phyloP scores from a whole-genome alignment of 768 basidiomycete genomes.

The Chiua virens region DNA sequence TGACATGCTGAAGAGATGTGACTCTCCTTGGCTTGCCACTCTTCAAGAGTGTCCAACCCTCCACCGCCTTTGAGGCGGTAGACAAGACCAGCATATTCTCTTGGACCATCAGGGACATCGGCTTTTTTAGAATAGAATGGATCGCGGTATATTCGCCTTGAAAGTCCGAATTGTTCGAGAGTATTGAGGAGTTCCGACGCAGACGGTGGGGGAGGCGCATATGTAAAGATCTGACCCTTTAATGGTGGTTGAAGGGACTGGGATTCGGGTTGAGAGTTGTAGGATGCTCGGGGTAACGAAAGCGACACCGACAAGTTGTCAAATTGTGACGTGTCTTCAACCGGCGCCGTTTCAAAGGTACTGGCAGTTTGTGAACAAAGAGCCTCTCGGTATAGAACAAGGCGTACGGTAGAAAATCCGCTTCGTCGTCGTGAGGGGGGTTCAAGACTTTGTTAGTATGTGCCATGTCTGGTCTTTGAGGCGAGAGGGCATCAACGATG shows the following conservation, averaged over 20 bases:
- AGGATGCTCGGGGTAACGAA: conserved; percentile 17
- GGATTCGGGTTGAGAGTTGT: conserved; percentile 5
- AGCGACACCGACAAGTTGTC: not conserved
- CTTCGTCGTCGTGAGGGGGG: conserved; percentile 10
- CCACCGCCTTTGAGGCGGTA: conserved; percentile 69
- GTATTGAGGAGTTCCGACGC: conserved; percentile 44
- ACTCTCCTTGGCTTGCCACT: conserved; percentile 46
- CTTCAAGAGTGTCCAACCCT: conserved; percentile 54
- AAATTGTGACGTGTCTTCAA: not conserved
- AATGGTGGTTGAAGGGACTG: conserved; percentile 1
- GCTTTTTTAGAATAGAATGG: conserved; percentile 74
- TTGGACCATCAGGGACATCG: conserved; percentile 68
- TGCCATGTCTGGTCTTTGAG: conserved; percentile 4
- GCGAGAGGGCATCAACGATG: conserved; percentile 2
- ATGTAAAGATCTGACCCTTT: conserved; percentile 38
- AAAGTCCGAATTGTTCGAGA: conserved; percentile 48
- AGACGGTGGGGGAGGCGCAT: conserved; percentile 51
- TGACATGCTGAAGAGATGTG: conserved; percentile 1
- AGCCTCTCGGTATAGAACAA: not conserved
- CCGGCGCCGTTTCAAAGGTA: conserved; percentile 14
- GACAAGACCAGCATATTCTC: conserved; percentile 79
- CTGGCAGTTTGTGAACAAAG: conserved; percentile 1
- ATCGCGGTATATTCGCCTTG: conserved; percentile 64
- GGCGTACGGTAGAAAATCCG: conserved; percentile 20
- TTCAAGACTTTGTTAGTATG: not conserved